Percentiles rank a stretch among this genome's conserved stretches.
phyloP scores from a whole-genome alignment of 1,139 yeast genomes.

The Hemisphaericaspora xylanilytica region DNA sequence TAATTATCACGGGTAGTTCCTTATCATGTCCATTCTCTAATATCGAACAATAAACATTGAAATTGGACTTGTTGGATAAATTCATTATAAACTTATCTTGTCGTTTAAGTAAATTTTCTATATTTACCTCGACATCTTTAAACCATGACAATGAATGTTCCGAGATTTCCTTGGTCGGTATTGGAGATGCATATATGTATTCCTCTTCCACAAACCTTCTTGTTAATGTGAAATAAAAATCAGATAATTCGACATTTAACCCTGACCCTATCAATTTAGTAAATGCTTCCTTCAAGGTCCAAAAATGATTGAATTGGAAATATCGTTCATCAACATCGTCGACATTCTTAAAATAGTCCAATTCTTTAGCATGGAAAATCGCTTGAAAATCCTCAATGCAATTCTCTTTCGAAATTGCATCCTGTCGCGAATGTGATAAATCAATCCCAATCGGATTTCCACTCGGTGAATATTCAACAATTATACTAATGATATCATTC shows the following conservation, averaged over 20 bases:
- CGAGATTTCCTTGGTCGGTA: not conserved
- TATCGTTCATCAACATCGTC: slow-evolving; percentile 20
- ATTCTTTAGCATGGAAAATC: slow-evolving; percentile 49
- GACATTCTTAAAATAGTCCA: slow-evolving; percentile 21
- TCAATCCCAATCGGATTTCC: slow-evolving; percentile 54
- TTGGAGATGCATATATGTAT: not conserved
- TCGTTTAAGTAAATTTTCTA: slow-evolving; percentile 10
- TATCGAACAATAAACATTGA: slow-evolving; percentile 22
- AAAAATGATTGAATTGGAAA: slow-evolving; percentile 48
- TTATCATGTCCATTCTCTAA: slow-evolving; percentile 11
- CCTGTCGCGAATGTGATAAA: slow-evolving; percentile 54
- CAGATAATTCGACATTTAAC: slow-evolving; percentile 48
- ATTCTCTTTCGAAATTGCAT: slow-evolving; percentile 27
- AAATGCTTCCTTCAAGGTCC: slow-evolving; percentile 76
- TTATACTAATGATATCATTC: slow-evolving; percentile 46
- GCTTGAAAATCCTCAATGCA: slow-evolving; percentile 46
- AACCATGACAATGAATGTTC: slow-evolving; percentile 15
- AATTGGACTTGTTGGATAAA: slow-evolving; percentile 12
- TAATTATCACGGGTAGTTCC: slow-evolving; percentile 26
- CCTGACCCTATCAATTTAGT: slow-evolving; percentile 65
- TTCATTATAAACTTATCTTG: slow-evolving; percentile 11
- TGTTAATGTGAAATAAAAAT: slow-evolving; percentile 16
- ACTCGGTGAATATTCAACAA: slow-evolving; percentile 28
- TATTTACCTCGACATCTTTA: slow-evolving; percentile 12
- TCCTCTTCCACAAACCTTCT: slow-evolving; percentile 7